Percentiles rank a stretch among this genome's conserved stretches.
phyloP scores from a whole-genome alignment of 257 asterid species.

The Rauvolfia tetraphylla region DNA sequence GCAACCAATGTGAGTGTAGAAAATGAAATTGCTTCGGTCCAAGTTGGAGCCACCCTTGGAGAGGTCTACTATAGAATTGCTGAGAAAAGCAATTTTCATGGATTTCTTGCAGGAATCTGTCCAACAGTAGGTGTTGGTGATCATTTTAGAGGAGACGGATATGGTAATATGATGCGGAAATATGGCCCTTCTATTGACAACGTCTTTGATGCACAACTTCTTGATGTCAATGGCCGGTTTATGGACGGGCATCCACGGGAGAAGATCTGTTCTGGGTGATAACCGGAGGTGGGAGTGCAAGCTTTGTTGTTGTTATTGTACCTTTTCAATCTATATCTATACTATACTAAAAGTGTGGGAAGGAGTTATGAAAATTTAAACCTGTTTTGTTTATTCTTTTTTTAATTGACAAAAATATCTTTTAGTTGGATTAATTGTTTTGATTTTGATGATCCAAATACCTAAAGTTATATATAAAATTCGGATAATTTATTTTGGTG shows the following conservation, averaged over 20 bases:
- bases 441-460: too few species aligned
- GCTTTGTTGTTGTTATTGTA: conserved; percentile 14
- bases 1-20: conserved; percentile 2
- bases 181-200: conserved; percentile 17
- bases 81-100: conserved; percentile 16
- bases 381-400: too few species aligned
- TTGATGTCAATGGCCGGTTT: conserved; percentile 16
- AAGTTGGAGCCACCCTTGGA: conserved; percentile 21
- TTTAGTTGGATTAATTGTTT: too few species aligned
- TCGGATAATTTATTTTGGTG: too few species aligned
- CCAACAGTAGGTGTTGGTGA: conserved; percentile 24
- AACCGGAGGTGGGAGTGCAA: conserved; percentile 16
- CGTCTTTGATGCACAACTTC: conserved; percentile 13
- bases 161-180: conserved; percentile 23
- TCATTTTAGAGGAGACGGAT: conserved; percentile 20
- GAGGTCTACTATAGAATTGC: conserved; percentile 24
- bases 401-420: too few species aligned
- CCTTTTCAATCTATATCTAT: too few species aligned
- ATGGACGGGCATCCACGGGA: conserved; percentile 13
- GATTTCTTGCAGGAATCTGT: conserved; percentile 20
- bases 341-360: too few species aligned
- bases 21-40: conserved; percentile 20
- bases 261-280: conserved; percentile 26
- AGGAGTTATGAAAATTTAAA: too few species aligned
- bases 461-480: too few species aligned